Conservation (phyloP, 495 filamentous ascomycete species). For the Penicillium antarcticum region DNA sequence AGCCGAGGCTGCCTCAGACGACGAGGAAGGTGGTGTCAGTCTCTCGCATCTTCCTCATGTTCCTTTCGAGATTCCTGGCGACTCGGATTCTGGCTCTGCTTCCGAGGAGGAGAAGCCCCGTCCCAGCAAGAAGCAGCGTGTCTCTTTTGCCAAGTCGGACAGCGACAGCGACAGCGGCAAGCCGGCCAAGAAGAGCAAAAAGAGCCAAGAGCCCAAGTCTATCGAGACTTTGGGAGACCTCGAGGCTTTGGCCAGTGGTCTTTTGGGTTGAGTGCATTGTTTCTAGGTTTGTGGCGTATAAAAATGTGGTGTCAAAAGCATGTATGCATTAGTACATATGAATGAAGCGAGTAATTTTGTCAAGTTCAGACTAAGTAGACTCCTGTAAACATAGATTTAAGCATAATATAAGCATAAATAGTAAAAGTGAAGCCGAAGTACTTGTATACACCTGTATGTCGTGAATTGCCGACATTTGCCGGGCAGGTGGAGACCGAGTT, state of each 20-base stretch:
- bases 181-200: constrained; percentile 42
- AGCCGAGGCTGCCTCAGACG: constrained; percentile 38
- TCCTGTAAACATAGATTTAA: too few species aligned
- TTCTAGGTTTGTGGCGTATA: constrained; percentile 5
- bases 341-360: neutral
- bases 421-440: neutral
- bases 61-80: constrained; percentile 21
- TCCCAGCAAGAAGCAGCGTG: constrained; percentile 46
- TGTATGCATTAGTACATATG: constrained; percentile 10
- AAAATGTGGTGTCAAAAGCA: constrained; percentile 15
- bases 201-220: constrained; percentile 42
- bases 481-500: constrained; percentile 10
- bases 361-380: too few species aligned
- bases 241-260: constrained; percentile 79
- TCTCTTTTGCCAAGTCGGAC: constrained; percentile 29
- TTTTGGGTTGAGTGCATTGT: constrained; percentile 53
- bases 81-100: constrained; percentile 20
- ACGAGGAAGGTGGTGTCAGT: constrained; percentile 37
- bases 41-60: constrained; percentile 39
- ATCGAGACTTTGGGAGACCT: constrained; percentile 87
- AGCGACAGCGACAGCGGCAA: constrained; percentile 41
- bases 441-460: too few species aligned
- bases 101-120: constrained; percentile 25
- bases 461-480: neutral
- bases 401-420: too few species aligned